phyloP scores from a whole-genome alignment of 352 stramenopile species.

The Globisporangium megalacanthum region DNA sequence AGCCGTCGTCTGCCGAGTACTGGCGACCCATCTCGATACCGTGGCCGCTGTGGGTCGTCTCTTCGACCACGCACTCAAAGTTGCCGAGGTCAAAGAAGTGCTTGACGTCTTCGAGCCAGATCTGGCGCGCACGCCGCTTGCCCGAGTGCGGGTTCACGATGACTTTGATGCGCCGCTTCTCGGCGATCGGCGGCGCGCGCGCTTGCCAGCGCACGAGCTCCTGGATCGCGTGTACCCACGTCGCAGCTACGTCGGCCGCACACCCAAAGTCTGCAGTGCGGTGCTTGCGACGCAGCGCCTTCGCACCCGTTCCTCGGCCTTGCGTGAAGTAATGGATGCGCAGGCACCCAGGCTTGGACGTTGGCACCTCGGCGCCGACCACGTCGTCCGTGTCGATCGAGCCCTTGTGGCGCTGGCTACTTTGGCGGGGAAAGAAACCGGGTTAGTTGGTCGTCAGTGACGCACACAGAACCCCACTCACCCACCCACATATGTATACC shows the following conservation, averaged over 20 bases:
- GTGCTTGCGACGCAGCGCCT: constrained; percentile 51
- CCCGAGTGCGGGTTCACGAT: constrained; percentile 76
- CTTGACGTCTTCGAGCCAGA: constrained; percentile 49
- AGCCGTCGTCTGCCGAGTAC: constrained; percentile 48
- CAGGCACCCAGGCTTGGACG: constrained; percentile 28
- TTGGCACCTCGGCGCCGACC: constrained; percentile 47
- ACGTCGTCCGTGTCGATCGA: constrained; percentile 68
- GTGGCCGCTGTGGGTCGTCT: constrained; percentile 65
- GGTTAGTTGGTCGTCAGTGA: background rate
- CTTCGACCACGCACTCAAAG: constrained; percentile 71
- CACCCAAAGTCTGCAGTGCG: constrained; percentile 46
- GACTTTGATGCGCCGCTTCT: constrained; percentile 57
- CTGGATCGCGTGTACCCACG: constrained; percentile 40
- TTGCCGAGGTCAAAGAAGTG: constrained; percentile 49
- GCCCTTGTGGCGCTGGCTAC: constrained; percentile 37
- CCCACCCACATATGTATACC: background rate
- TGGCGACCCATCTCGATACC: constrained; percentile 60
- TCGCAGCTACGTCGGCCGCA: constrained; percentile 18
- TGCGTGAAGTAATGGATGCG: constrained; percentile 79
- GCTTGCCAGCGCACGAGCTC: constrained; percentile 61
- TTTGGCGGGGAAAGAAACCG: background rate
- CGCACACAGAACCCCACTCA: too few relatives aligned
- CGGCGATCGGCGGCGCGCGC: constrained; percentile 43
- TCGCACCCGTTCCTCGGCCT: constrained; percentile 45
- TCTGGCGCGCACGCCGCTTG: constrained; percentile 49